Base-by-base conservation (phyloP, 78 protist species). In the Dictyostelium brefeldianum region DNA sequence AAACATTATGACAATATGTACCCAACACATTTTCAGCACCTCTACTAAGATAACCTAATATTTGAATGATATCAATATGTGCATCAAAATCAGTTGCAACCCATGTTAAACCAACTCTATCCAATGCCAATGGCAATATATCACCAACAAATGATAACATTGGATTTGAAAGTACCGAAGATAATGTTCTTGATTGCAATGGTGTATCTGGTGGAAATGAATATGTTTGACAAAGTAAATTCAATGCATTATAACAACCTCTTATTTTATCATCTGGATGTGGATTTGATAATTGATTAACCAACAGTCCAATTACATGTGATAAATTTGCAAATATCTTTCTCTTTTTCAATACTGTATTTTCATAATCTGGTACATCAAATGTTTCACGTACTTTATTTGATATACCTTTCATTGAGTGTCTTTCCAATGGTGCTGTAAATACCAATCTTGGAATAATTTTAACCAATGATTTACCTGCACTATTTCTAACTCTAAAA, bases 1-100 rank as follows among this genome's bases (percentile, higher is more conserved):
- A 74, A 1, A 87, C 93, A 77, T 87, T 87, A 27, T 87, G 84
- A 20, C 93, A 87, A 25, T 87, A 87, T 29, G 78, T 41, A 1
- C 93, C 93, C 2, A 87, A 36, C 5, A 87, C 93, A 51, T 77
- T 87, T n/a, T 87, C 93, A 50, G 93, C 93, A 77, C 93, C 83
- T 31, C 93, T 36, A 9, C 70, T 27, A 9, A 87, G 59, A 50
- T 77, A 87, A 47, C 81, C 93, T 5, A 87, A 31, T 8, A 77
- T 65, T n/a, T 87, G 84, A 50, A 87, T 87, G 43, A 87, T 87
- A 50, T 87, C 93, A 27, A 87, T 87, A 36, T 87, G 93, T 12
- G 78, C 31, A 36, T 87, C 93, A 36, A 87, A 87, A 31, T 87
- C 93, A 4, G 74, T 87, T n/a, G 93, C 83, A 36, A 87, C 81